Base-by-base conservation (phyloP, 805 yeast genomes). In the Kluyveromyces nonfermentans region DNA sequence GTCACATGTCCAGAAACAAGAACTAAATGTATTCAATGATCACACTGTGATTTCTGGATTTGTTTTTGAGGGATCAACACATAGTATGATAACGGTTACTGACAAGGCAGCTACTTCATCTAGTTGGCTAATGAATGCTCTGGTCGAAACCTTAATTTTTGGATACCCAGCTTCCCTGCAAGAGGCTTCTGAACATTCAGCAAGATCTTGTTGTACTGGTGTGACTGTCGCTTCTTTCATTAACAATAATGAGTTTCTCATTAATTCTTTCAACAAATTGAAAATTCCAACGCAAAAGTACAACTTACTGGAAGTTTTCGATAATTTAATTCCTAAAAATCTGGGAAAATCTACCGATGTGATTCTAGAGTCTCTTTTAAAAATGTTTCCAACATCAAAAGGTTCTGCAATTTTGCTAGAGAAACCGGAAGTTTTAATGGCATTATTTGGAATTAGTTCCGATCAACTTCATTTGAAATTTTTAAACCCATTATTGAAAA, bases 271-370 rank as follows among this genome's bases (percentile, higher is more conserved):
- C 22, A 44, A 43, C n/a, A 58, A 48, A 41, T 47, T 53, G 32
- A 56, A 59, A 34, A 45, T 60, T 8, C 46, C 47, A 17, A 16
- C 48, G 5, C 44, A 47, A 16, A 38, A 63, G 60, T 59, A 52
- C 37, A 39, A 38, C 19, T 67, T 68, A 42, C 48, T 75, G 21
- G 81, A 78, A 53, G 64, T 71, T 42, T 67, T 77, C 50, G 67
- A 72, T 14, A 67, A 69, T 41, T 64, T 77, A 40, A 73, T 75
- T 48, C 50, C 49, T 5, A 57, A 54, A 35, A 41, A 85, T 57
- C 45, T 43, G 20, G 51, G 43, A 9, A 86, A 86, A 63, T 84
- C 87, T 59, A 85, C 82, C 62, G 90, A 82, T 56, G 79, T 80
- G 50, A 70, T 86, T 72, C 71, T 83, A 55, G 75, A 78, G 51